These are phyloP conservation scores for Alternaria solani DNA, from an alignment of 2,329 filamentous ascomycete genomes.

Conservation along the genomic window DNA sequence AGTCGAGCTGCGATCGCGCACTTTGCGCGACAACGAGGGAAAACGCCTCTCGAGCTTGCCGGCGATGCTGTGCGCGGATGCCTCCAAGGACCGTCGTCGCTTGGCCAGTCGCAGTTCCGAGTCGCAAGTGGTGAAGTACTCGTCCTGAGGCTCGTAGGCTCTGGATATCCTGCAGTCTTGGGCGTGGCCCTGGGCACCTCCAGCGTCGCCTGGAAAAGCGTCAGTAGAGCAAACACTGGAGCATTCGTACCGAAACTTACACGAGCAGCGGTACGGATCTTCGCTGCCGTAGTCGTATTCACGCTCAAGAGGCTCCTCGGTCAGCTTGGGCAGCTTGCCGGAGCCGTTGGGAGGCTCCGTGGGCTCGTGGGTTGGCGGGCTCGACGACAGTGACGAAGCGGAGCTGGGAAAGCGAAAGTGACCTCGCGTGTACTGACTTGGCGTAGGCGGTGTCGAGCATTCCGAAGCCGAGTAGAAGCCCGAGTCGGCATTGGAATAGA, in stretches of 20 bases:
- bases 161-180: conserved; percentile 53
- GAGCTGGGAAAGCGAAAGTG: conserved; percentile 76
- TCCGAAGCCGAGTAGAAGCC: conserved; percentile 66
- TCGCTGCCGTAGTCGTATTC: conserved; percentile 66
- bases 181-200: conserved; percentile 62
- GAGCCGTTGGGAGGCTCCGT: conserved; percentile 66
- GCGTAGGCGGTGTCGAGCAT: conserved; percentile 73
- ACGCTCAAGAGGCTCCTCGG: conserved; percentile 80
- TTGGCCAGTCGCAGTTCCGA: conserved; percentile 64
- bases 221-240: conserved; percentile 30
- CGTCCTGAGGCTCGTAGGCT: conserved; percentile 70
- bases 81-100: conserved; percentile 67
- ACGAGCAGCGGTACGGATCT: conserved; percentile 67
- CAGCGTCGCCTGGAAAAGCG: conserved; percentile 63
- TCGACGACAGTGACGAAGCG: conserved; percentile 74
- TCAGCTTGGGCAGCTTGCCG: conserved; percentile 79
- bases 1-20: conserved; percentile 58
- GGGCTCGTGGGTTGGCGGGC: conserved; percentile 60
- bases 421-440: conserved; percentile 70
- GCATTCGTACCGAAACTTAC: conserved; percentile 62
- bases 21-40: conserved; percentile 63
- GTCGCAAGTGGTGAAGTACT: conserved; percentile 68
- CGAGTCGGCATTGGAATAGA: conserved; percentile 48
- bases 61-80: conserved; percentile 68
- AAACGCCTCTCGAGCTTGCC: conserved; percentile 71